Evolutionary conservation across 2,329 filamentous ascomycete species (phyloP), one percentile per base, ranked within the genome.

Genomic region (Fusarium zealandicum): DNA sequence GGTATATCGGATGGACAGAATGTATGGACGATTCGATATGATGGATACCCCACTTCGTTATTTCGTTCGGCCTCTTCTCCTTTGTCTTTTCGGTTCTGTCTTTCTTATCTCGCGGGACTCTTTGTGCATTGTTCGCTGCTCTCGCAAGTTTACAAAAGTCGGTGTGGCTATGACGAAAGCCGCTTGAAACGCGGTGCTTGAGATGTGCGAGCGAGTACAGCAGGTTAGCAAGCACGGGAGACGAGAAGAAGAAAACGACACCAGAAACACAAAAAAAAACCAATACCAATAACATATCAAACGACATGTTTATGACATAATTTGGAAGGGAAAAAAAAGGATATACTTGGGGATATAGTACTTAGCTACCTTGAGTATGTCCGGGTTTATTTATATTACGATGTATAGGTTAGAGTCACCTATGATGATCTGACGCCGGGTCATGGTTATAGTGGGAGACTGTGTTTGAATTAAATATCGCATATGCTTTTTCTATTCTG

Each of bases 1-100:
- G 65, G 69, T 69, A 67, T 70, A 69, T 65, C 63, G 69, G 66
- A 73, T 64, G 72, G 72, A 68, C 69, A 75, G 74, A 76, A 75
- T 75, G 75, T 65, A 75, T 76, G 75, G 72, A 77, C 68, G 75
- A 77, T 70, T 73, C 69, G 70, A 73, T 66, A 75, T 65, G 75
- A 78, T 70, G 75, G 74, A 78, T 78, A 77, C 75, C 75, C 74
- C 65, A 67, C 57, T 65, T 70, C 43, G 53, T 57, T 65, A 46
- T 56, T 59, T 63, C 44, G 53, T 68, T 66, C 66, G 48, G 45
- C 36, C 50, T 54, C 58, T 56, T 53, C 33, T 57, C 40, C 35
- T 64, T 51, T 61, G 42, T 60, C 52, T 63, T 55, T 59, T 59
- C 41, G 54, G 47, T 63, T 49, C 59, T 39, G 20, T 49, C 58